Conservation (phyloP, 2,329 filamentous ascomycete species). For the Epichloe festucae region DNA sequence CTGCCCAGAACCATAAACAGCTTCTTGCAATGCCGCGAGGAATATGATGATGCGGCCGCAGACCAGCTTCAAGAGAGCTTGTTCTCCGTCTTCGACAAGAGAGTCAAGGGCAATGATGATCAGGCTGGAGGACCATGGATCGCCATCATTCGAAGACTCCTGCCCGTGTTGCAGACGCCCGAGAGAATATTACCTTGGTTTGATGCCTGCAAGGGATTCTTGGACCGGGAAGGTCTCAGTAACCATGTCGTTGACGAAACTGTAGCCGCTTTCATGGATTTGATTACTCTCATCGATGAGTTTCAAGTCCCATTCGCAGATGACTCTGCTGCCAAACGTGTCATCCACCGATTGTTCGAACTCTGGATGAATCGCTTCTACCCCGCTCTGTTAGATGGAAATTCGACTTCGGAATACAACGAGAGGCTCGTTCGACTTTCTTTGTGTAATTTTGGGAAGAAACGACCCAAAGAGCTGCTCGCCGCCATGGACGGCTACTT, state of each 20-base stretch:
- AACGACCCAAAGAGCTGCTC: constrained; percentile 58
- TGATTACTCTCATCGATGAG: constrained; percentile 50
- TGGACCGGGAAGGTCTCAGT: constrained; percentile 43
- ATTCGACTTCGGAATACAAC: constrained; percentile 27
- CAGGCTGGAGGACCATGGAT: constrained; percentile 55
- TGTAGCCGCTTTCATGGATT: constrained; percentile 48
- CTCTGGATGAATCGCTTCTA: constrained; percentile 42
- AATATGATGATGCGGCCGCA: constrained; percentile 53
- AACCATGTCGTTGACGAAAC: constrained; percentile 52
- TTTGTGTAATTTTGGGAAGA: constrained; percentile 51
- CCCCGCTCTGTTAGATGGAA: constrained; percentile 22
- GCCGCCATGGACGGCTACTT: constrained; percentile 52
- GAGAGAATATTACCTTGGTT: constrained; percentile 60
- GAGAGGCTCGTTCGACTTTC: constrained; percentile 38
- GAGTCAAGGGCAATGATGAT: constrained; percentile 42
- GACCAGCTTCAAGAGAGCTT: constrained; percentile 66
- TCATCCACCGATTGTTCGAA: constrained; percentile 43
- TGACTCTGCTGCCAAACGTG: constrained; percentile 31
- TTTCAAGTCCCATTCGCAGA: constrained; percentile 31
- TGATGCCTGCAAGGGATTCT: constrained; percentile 30
- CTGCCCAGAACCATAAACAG: constrained; percentile 47
- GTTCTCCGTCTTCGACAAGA: constrained; percentile 49
- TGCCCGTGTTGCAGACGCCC: constrained; percentile 49
- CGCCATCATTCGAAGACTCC: constrained; percentile 49
- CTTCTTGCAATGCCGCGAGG: constrained; percentile 56